Conservation (phyloP, 176 grass and related monocot genomes). For the Hordeum vulgare region MorexV3_pseudomolecules_assembly NC_058518.1:416820277-416820776, state of each 20-base stretch:
- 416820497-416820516: slow-evolving; percentile 8
- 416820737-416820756: slow-evolving; percentile 68
- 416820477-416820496: slow-evolving; percentile 7
- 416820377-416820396: neutral
- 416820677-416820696: slow-evolving; percentile 7
- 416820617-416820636: neutral
- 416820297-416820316: no score
- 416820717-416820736: slow-evolving; percentile 73
- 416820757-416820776: slow-evolving; percentile 95
- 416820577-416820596: neutral
- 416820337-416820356: no score
- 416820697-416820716: slow-evolving; percentile 38
- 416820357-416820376: no score
- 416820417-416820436: slow-evolving; percentile 7
- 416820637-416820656: slow-evolving; percentile 11
- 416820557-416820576: neutral
- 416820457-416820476: slow-evolving; percentile 8
- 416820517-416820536: neutral
- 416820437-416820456: neutral
- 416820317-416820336: no score
- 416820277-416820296: no score
- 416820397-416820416: neutral
- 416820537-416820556: slow-evolving; percentile 2
- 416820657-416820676: slow-evolving; percentile 5
- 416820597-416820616: slow-evolving; percentile 1